Base-by-base conservation (phyloP, 1,284 basidiomycete species). In the Ceratobasidium theobromae region DNA sequence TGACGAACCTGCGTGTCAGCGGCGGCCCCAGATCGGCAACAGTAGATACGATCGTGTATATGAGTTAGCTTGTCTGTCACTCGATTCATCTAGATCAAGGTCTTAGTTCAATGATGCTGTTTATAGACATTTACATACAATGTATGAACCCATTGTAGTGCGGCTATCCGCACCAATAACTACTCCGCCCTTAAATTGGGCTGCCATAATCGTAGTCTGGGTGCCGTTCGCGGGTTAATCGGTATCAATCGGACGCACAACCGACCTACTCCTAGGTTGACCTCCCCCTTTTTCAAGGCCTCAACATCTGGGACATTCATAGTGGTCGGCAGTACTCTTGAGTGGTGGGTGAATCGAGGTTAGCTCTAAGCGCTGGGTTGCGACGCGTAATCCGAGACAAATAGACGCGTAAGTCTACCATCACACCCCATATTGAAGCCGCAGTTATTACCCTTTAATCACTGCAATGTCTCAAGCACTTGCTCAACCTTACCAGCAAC, bases 191-290 rank as follows among this genome's bases (percentile, higher is more conserved):
- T 94, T 84, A 80, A 98, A 99, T 72, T 95, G 92, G 70, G 99
- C 96, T 60, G 96, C 96, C 97, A 99, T 99, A 78, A 99, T 99
- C 53, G 96, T 98, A 65, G 96, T 99, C 91, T 95, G 73, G 12
- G 38, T n/a, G n/a, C n/a, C 11, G 28, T 16, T 27, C 23, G 43
- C 28, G 35, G 5, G 38, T 51, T 40, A 41, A 28, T 53, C 6
- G 25, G 38, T 38, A 28, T 18, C n/a, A 51, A 30, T 14, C 9
- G 21, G n/a, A 41, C 18, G 23, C 21, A 12, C 23, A 18, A 27
- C 21, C 25, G 6, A 82, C 92, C 71, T 77, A 96, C 94, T 71
- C 94, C 94, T 72, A 96, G 86, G 82, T 96, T 95, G 74, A 96
- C 89, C 81, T 97, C 94, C 71, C 94, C 94, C 64, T 83, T 81